These are phyloP conservation scores for Colletotrichum sp. DNA, from an alignment of 2,329 filamentous ascomycete genomes.

Conservation along the genomic window DNA sequence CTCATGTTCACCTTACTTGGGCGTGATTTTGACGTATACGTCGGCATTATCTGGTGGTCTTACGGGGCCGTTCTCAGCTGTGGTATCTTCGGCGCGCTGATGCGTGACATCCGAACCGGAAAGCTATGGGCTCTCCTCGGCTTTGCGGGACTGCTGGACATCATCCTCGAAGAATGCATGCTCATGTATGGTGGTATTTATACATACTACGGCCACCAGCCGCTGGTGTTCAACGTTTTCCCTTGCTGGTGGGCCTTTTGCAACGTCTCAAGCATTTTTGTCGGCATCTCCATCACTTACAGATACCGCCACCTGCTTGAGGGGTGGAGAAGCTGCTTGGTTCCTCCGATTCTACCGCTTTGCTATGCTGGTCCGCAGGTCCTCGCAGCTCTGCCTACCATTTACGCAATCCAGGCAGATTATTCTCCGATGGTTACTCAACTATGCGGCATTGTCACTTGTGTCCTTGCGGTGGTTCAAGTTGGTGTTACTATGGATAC, in stretches of 20 bases:
- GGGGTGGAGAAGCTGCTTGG: not conserved
- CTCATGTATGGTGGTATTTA: not conserved
- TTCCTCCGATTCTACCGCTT: not conserved
- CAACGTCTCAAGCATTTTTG: constrained; percentile 1
- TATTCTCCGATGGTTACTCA: not conserved
- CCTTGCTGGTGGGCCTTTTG: constrained; percentile 7
- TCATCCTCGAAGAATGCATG: constrained; percentile 4
- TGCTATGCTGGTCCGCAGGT: not conserved
- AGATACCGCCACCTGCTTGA: not conserved
- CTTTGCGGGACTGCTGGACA: not conserved
- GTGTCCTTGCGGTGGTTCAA: not conserved
- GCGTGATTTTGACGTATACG: not conserved
- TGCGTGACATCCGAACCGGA: not conserved
- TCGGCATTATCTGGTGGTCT: constrained; percentile 11
- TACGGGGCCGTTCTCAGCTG: not conserved
- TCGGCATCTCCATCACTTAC: not conserved
- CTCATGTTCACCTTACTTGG: not conserved
- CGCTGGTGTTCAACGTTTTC: not conserved
- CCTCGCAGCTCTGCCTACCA: not conserved
- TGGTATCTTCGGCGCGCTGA: not conserved
- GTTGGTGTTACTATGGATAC: not conserved
- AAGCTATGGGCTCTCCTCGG: not conserved
- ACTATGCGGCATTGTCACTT: not conserved
- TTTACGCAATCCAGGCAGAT: not conserved
- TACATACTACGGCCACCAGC: constrained; percentile 2